phyloP scores from a whole-genome alignment of 2,329 filamentous ascomycete species.

The Fusarium sulawesiense region DNA sequence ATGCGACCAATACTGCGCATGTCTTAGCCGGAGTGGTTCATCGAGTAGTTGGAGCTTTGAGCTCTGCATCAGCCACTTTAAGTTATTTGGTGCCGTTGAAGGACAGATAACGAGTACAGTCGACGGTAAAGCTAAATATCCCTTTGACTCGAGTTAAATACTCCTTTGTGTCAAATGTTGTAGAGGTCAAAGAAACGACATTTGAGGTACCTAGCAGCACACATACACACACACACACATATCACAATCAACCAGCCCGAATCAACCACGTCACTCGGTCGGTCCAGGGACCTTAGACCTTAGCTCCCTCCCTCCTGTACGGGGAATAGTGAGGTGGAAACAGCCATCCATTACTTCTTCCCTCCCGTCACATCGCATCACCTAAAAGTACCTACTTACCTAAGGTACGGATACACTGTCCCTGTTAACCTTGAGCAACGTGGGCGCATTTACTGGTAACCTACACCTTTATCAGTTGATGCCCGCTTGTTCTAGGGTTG shows the following conservation, averaged over 20 bases:
- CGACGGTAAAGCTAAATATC: too few species aligned
- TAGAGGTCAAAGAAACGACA: neutral
- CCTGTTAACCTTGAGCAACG: constrained; percentile 10
- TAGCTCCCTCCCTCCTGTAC: constrained; percentile 16
- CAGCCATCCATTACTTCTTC: constrained; percentile 3
- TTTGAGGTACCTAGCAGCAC: constrained; percentile 10
- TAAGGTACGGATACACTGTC: neutral
- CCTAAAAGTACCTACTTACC: neutral
- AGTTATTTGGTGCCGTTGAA: constrained; percentile 1
- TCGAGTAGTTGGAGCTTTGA: neutral
- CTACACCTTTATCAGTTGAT: neutral
- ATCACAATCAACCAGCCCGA: constrained; percentile 26
- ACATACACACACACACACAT: neutral
- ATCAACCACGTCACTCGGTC: constrained; percentile 43
- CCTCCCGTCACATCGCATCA: neutral
- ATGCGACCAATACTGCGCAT: constrained; percentile 12
- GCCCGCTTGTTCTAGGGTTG: constrained; percentile 26
- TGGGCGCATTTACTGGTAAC: constrained; percentile 9
- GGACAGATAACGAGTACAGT: neutral
- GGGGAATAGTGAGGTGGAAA: constrained; percentile 42
- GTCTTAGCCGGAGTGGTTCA: constrained; percentile 26
- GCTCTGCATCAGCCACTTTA: constrained; percentile 18
- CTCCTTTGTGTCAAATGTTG: neutral
- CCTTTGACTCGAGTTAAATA: neutral
- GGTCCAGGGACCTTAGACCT: constrained; percentile 1